Base-by-base conservation (phyloP, 106 monocot species). In the Triglochin maritima region DNA sequence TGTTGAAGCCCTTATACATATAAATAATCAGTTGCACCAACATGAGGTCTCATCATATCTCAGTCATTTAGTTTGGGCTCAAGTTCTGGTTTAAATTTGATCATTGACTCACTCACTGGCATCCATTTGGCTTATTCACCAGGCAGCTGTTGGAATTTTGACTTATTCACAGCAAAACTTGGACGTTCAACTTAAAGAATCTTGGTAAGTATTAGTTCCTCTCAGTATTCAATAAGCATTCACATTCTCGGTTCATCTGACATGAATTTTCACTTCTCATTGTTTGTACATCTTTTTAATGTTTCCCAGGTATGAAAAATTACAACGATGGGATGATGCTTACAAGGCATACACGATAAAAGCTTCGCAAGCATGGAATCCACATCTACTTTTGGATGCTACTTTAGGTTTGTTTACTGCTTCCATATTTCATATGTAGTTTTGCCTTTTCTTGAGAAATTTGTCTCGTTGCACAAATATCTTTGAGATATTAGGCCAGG, bases 321-420 rank as follows among this genome's bases (percentile, higher is more conserved):
- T 98, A 71, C 96, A 98, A 62, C 73, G 96, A 10, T 98, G 96
- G 96, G 96, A 98, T 77, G 96, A 98, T 80, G 96, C 96, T 56
- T 86, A 91, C 15, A 86, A 81, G 70, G 96, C 96, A 65, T 98
- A 98, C 69, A 98, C 88, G n/a, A 57, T 68, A 54, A 91, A 88
- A 75, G 78, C 96, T 56, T 83, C 77, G 74, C 95, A 87, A 77
- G 75, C 79, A 60, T 76, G 81, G 68, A 80, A 64, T 64, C 85
- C 95, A 52, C 72, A 77, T 72, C 71, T 82, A 43, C 86, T 87
- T 65, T 80, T 91, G 74, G 96, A 98, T 72, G 86, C 85, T 73
- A 98, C 91, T 47, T 64, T 98, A 81, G 96, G 96, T 91, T 59
- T 69, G 82, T 78, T 55, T 57, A 13, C 17, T 57, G 43, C 45